These are phyloP conservation scores for Saturnispora galanensis DNA, from an alignment of 805 yeast species.

Conservation along the genomic window DNA sequence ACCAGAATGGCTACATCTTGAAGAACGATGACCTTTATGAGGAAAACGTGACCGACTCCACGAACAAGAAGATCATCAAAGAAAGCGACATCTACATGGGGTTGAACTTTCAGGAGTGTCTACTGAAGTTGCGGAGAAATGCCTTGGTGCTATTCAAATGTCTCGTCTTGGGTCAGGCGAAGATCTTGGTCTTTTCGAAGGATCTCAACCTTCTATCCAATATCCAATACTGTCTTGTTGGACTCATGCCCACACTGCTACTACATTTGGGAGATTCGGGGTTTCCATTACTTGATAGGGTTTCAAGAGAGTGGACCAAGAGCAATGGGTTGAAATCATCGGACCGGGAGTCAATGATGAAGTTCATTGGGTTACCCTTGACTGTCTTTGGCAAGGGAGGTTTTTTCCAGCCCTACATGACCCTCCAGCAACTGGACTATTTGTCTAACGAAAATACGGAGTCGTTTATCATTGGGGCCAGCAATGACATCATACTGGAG, in stretches of 20 bases:
- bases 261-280: conserved; percentile 69
- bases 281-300: conserved; percentile 51
- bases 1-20: conserved; percentile 19
- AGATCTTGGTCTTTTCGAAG: conserved; percentile 65
- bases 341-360: conserved; percentile 65
- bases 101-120: conserved; percentile 55
- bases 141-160: conserved; percentile 66
- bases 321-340: conserved; percentile 66
- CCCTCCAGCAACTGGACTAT: conserved; percentile 81
- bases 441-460: conserved; percentile 45
- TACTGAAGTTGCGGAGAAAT: conserved; percentile 48
- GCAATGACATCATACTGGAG: conserved; percentile 70
- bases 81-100: conserved; percentile 66
- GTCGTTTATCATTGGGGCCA: conserved; percentile 74
- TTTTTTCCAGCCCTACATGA: conserved; percentile 87
- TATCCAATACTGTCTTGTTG: conserved; percentile 72
- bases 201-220: conserved; percentile 75
- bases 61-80: conserved; percentile 23
- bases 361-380: conserved; percentile 81
- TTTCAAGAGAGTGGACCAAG: conserved; percentile 39
- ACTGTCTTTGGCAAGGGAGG: conserved; percentile 81
- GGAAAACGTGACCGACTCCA: background rate
- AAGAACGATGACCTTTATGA: conserved; percentile 27
- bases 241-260: conserved; percentile 73
- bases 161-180: conserved; percentile 55